phyloP scores from a whole-genome alignment of 2,329 filamentous ascomycete genomes.

The Penicillium griseofulvum region DNA sequence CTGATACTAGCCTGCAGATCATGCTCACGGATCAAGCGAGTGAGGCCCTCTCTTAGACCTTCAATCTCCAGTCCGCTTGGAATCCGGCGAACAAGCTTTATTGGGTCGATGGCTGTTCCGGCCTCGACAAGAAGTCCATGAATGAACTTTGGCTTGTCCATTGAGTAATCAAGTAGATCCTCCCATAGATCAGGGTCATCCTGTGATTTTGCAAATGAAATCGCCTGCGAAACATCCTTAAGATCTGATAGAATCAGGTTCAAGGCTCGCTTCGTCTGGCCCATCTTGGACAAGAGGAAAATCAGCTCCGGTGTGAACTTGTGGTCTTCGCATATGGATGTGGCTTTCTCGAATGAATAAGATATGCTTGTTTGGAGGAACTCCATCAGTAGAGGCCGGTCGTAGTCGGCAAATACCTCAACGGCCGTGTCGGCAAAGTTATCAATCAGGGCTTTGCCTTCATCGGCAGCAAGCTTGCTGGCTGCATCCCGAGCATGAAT shows the following conservation, averaged over 20 bases:
- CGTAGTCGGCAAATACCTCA: slow-evolving; percentile 79
- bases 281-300: slow-evolving; percentile 90
- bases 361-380: slow-evolving; percentile 81
- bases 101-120: slow-evolving; percentile 88
- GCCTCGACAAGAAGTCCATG: slow-evolving; percentile 88
- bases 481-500: slow-evolving; percentile 42
- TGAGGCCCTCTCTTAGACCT: slow-evolving; percentile 81
- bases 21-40: slow-evolving; percentile 90
- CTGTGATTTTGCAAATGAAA: slow-evolving; percentile 90
- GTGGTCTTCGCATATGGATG: slow-evolving; percentile 73
- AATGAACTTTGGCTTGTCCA: slow-evolving; percentile 97
- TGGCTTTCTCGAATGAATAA: slow-evolving; percentile 75
- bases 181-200: slow-evolving; percentile 93
- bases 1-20: slow-evolving; percentile 94
- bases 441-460: slow-evolving; percentile 71
- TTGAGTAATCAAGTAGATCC: slow-evolving; percentile 88
- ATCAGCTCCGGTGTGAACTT: slow-evolving; percentile 92
- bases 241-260: slow-evolving; percentile 93
- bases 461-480: slow-evolving; percentile 51
- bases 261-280: slow-evolving; percentile 85
- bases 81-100: slow-evolving; percentile 83
- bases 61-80: slow-evolving; percentile 91
- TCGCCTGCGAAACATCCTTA: slow-evolving; percentile 85
- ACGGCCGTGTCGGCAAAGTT: slow-evolving; percentile 84
- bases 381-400: slow-evolving; percentile 76